Conservation (phyloP, 441 rosid species). For the Omphalea diandra region DNA sequence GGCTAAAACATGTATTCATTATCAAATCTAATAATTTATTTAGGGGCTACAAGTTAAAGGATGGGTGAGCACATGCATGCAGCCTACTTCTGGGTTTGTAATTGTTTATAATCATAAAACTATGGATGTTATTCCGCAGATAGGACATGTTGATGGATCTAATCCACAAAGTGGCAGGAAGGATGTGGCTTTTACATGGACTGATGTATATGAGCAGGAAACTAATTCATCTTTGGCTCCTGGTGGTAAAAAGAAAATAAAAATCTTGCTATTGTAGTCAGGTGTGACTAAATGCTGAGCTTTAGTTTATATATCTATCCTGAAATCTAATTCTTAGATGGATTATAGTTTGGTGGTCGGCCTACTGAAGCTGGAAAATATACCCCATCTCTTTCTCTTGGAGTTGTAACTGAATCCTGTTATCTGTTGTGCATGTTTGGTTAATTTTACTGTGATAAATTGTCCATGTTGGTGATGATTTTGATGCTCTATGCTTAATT, state of each 20-base stretch:
- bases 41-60: neutral
- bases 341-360: neutral
- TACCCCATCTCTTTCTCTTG: neutral
- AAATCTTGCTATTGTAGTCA: neutral
- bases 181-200: constrained; percentile 70
- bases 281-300: neutral
- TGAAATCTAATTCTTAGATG: too few relatives aligned
- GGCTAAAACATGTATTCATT: neutral
- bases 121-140: constrained; percentile 40
- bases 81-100: neutral
- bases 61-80: neutral
- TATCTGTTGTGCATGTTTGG: neutral
- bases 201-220: constrained; percentile 56
- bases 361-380: neutral
- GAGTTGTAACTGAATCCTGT: neutral
- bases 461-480: too few relatives aligned
- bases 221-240: constrained; percentile 25
- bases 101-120: constrained; percentile 19
- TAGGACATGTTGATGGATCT: constrained; percentile 68
- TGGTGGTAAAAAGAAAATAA: constrained; percentile 39
- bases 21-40: neutral
- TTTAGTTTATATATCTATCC: neutral
- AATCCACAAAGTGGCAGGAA: constrained; percentile 53
- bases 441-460: too few relatives aligned
- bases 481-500: too few relatives aligned